Evolutionary conservation across 2,329 filamentous ascomycete species (phyloP), one percentile per base, ranked within the genome.

Genomic region (Colletotrichum falcatum): DNA sequence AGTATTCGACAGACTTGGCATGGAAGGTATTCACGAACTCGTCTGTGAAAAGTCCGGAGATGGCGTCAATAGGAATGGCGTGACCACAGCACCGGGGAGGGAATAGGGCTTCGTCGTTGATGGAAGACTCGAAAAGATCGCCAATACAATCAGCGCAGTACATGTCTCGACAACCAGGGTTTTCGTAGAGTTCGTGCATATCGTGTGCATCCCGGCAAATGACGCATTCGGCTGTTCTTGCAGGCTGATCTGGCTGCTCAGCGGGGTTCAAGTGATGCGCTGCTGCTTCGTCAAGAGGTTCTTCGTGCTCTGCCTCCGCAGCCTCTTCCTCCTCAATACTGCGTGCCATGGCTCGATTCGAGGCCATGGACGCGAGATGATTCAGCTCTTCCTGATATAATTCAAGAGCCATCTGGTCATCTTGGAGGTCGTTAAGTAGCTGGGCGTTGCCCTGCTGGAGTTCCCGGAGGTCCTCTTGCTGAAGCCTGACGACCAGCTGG

Each of bases 61-160:
- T 53, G 2, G 30, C 49, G 14, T 33, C 28, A 9, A 53, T 33
- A 16, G 49, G 28, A 8, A 53, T 33, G 26, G 26, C 12, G 16
- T 53, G 26, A 26, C 49, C 28, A 33, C 28, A 53, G 18, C 49
- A 53, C 8, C 49, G 26, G 4, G 49, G 16, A 0, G 88, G 88
- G 66, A 88, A 90, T 0, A 87, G 73, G 0, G 82, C 79, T 66
- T 89, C 85, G 70, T 89, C 85, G 0, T 65, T 77, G 30, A 86
- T 79, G 0, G 85, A 80, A 0, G 75, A 63, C 1, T 68, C 30
- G 75, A 90, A 86, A 0, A 89, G 80, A 0, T 72, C 63, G 2
- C 74, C 74, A 0, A 90, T 72, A 74, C 88, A 90, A 0, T 71
- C 71, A 0, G 76, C 75, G 72, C 88, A 90, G 76, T 89, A 90